Percentiles rank a stretch among this genome's conserved stretches.
Conservation (phyloP, 192 early-diverging fungal species). For the Dissophora ornata region DNA sequence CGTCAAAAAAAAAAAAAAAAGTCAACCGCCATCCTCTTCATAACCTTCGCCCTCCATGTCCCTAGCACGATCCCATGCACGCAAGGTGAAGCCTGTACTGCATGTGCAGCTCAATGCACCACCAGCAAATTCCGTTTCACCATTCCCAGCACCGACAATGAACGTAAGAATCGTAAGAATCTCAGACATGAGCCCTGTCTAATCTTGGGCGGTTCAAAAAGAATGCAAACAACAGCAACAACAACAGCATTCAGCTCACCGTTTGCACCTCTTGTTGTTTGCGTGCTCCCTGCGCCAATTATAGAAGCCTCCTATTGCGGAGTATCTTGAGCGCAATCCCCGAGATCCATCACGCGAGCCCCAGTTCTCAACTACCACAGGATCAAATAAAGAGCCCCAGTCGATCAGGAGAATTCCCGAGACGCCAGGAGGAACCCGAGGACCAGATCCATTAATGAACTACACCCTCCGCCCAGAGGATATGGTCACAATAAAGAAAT, state of each 20-base stretch:
- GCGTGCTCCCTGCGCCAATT: neutral
- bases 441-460: constrained; percentile 41
- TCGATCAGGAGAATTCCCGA: constrained; percentile 49
- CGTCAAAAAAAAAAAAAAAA: too few relatives aligned
- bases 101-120: constrained; percentile 38
- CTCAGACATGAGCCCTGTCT: too few relatives aligned
- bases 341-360: constrained; percentile 35
- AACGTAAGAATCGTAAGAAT: constrained; percentile 34
- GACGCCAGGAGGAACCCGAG: constrained; percentile 44
- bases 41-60: constrained; percentile 38
- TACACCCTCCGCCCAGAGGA: constrained; percentile 69
- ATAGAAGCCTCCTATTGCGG: constrained; percentile 38
- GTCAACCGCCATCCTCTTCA: too few relatives aligned
- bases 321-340: constrained; percentile 41
- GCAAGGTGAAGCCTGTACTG: constrained; percentile 35
- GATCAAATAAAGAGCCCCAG: constrained; percentile 14
- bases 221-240: neutral
- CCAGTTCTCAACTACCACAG: constrained; percentile 22
- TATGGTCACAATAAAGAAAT: constrained; percentile 76
- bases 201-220: too few relatives aligned
- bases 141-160: constrained; percentile 26
- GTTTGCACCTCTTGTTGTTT: neutral
- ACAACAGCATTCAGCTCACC: neutral
- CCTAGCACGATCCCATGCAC: constrained; percentile 36
- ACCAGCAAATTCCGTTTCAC: constrained; percentile 13